Evolutionary conservation across 768 basidiomycete genomes (phyloP).

Genomic region (Rhizopogon vesiculosus): DNA sequence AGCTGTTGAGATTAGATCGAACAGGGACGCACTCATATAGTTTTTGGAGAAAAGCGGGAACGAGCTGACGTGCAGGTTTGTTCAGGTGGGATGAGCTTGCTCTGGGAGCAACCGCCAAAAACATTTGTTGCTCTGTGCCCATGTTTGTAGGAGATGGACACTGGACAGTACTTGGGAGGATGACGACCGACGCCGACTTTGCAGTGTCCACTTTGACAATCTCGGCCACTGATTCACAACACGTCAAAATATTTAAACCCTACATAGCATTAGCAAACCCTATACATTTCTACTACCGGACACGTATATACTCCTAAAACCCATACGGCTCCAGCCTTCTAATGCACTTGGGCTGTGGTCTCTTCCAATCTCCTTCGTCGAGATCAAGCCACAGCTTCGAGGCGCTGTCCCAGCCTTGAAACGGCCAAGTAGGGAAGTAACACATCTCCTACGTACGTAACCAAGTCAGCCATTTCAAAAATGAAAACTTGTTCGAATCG

Average conservation of each 20-base stretch:
- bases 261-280: no score
- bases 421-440: slow-evolving; percentile 18
- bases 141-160: slow-evolving; percentile 17
- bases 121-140: slow-evolving; percentile 53
- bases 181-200: not conserved
- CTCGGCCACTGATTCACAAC: not conserved
- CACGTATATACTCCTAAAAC: not conserved
- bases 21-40: slow-evolving; percentile 70
- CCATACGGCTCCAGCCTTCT: slow-evolving; percentile 8
- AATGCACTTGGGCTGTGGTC: slow-evolving; percentile 22
- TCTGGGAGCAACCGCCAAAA: slow-evolving; percentile 44
- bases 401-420: not conserved
- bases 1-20: slow-evolving; percentile 8
- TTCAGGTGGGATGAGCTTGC: slow-evolving; percentile 35
- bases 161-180: not conserved
- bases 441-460: slow-evolving; percentile 16
- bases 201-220: not conserved
- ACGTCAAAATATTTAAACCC: not conserved
- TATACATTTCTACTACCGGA: not conserved
- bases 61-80: slow-evolving; percentile 44
- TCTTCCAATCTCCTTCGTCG: slow-evolving; percentile 13
- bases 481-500: not conserved
- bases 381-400: not conserved
- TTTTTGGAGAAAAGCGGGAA: slow-evolving; percentile 90
- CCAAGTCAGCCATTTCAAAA: not conserved